Base-by-base conservation (phyloP, 805 yeast genomes). In the Kuraishia capsulata region DNA sequence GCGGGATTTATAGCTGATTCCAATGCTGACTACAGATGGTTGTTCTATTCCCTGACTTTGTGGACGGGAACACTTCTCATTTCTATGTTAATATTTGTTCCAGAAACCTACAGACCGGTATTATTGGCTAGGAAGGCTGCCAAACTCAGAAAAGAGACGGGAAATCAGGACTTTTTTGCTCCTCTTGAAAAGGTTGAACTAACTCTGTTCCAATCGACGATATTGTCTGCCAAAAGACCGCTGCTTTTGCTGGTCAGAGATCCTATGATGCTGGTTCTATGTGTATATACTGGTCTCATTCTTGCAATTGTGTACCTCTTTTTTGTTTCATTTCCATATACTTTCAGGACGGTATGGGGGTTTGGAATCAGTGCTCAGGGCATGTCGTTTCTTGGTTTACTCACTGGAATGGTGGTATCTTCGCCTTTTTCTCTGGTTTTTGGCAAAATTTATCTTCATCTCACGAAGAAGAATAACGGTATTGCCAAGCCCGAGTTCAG, bases 21-120 rank as follows among this genome's bases (percentile, higher is more conserved):
- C 17, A 62, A 70, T 37, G 50, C 58, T 20, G 51, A 62, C 35
- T 82, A 84, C 78, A 68, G 81, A 53, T 84, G 92, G 92, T 59
- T 78, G 4, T 64, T 73, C 64, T 81, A 86, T 84, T 79, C 81
- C 21, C 71, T 78, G 42, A 61, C 83, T 40, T 76, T 83, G 64
- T 73, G 79, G 45, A 78, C 81, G 25, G 84, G 79, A 3, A 67
- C 71, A 2, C 62, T 76, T 46, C 64, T 77, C 43, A 56, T 54
- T 41, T 61, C 61, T 51, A 73, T 52, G 76, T 69, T 62, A 11
- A 55, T 51, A 4, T 45, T 63, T 45, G 73, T 65, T 43, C 81
- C 71, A 4, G 96, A 86, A 59, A 86, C 94, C 20, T 84, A 80
- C 53, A 79, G 76, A 51, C 76, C 81, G n/a, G 67, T 75, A n/a